Evolutionary conservation across 177 flowering plant species (phyloP), one percentile per base, ranked within the genome.

Genomic region (Tripterygium wilfordii): DNA sequence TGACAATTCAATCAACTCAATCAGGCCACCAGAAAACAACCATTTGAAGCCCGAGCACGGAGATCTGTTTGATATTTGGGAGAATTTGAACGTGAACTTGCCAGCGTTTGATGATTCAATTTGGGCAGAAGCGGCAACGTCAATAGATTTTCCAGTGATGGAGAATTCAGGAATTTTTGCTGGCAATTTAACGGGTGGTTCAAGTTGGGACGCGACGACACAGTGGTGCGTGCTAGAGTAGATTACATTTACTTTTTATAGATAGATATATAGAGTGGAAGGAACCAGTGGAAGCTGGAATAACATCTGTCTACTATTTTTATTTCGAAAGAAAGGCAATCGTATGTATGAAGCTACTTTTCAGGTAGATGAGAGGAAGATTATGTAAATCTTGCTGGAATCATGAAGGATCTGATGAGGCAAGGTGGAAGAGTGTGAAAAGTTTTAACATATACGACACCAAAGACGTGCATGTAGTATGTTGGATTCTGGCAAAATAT

Each of bases 51-150:
- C 16, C 21, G 30, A 23, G 19, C 5, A 12, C 5, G 23, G 13
- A 1, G 36, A 5, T 15, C 15, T 36, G 9, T 0, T 31, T 31
- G 48, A 2, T 1, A 13, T 68, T 2, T 66, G 71, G 72, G 56
- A 57, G 30, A 49, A 43, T 17, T n/a, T 66, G 68, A 65, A 42
- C 43, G 49, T 41, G 54, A 52, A 55, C 38, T 52, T 69, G 49
- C 80, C 82, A 4, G 72, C 61, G 16, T 22, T 69, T 9, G 79
- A 77, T 10, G 73, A 75, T 0, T 54, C 68, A 6, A 24, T 75
- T 16, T 77, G 81, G 87, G 57, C 49, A 0, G 78, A 78, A 38
- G 71, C 76, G 0, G 72, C 66, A 4, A 58, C 45, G 76, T 60
- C 64, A 0, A 17, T 66, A 2, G 71, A 61, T 31, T 66, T 62